phyloP scores from a whole-genome alignment of 495 filamentous ascomycete genomes.

The Penicillium herquei region DNA sequence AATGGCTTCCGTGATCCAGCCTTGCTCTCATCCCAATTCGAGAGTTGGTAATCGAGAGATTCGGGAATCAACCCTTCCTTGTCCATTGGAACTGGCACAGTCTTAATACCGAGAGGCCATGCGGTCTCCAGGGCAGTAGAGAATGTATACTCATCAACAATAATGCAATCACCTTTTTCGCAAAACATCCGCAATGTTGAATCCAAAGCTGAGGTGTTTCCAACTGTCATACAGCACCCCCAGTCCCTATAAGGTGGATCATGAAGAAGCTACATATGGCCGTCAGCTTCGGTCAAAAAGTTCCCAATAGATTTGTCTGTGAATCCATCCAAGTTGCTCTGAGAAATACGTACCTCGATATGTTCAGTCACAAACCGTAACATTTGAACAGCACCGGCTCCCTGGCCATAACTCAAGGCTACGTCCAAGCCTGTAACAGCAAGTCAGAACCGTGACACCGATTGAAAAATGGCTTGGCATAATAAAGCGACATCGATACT shows the following conservation, averaged over 20 bases:
- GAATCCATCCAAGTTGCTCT: too few species aligned
- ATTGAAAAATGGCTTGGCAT: neutral
- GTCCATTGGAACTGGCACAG: conserved; percentile 57
- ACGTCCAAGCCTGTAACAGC: neutral
- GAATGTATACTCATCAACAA: conserved; percentile 89
- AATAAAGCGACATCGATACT: neutral
- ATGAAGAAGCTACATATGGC: conserved; percentile 29
- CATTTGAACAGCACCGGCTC: conserved; percentile 14
- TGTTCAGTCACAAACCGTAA: conserved; percentile 18
- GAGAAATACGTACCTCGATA: conserved; percentile 47
- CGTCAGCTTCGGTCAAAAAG: neutral
- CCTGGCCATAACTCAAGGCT: conserved; percentile 12
- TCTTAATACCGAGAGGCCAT: conserved; percentile 6
- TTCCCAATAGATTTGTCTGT: too few species aligned
- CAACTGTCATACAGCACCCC: conserved; percentile 70
- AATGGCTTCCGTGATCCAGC: conserved; percentile 65
- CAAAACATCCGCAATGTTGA: conserved; percentile 71
- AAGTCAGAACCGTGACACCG: too few species aligned
- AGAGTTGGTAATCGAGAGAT: conserved; percentile 63
- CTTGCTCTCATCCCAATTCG: conserved; percentile 59
- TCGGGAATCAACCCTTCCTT: conserved; percentile 69
- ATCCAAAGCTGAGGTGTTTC: conserved; percentile 77
- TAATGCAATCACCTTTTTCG: conserved; percentile 63
- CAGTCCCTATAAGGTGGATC: conserved; percentile 81
- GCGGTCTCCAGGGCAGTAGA: conserved; percentile 76